Evolutionary conservation across 2,329 filamentous ascomycete genomes (phyloP), one percentile per base, ranked within the genome.

Genomic region (Aotearoamyces nothofagi): DNA sequence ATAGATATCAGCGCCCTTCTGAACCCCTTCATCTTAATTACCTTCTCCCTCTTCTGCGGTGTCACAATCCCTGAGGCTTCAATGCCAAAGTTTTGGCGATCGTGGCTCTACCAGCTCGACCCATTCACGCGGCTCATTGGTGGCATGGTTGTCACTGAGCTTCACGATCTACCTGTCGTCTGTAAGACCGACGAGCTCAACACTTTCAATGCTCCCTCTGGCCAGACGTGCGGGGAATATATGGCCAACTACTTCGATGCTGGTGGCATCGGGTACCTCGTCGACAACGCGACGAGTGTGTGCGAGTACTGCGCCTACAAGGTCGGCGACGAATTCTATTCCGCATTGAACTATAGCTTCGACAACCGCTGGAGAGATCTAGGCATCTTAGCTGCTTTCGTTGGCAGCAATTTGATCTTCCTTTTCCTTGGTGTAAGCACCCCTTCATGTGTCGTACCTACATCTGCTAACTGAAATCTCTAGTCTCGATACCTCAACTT

Each of bases 281-380:
- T 69, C 20, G 58, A 72, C 42, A 76, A 78, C 39, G 58, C 61
- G 2, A 80, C 78, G 0, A 65, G 56, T 26, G 54, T 61, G 13
- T 92, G 84, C 55, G 58, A 77, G 44, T 92, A 92, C 56, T 93
- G 84, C 46, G 79, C 82, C 1, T 92, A 72, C 56, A 73, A 66
- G 36, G 57, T 80, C 9, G 84, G 83, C 16, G 78, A 92, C 39
- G 63, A 92, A 55, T 92, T 87, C 46, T 92, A 80, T 47, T 47
- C 57, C 30, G 62, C 69, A 0, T 62, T 92, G 11, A 63, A 66
- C 3, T 66, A 92, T 44, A n/a, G n/a, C n/a, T 92, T 76, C 42
- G 56, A 58, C 24, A 54, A 79, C 38, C 60, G 83, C 10, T 92
- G 83, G 83, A 67, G 83, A 31, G 82, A 93, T 41, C 37, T 90